Evolutionary conservation across 2,329 filamentous ascomycete species (phyloP).

Genomic region (Scytalidium sp.): DNA sequence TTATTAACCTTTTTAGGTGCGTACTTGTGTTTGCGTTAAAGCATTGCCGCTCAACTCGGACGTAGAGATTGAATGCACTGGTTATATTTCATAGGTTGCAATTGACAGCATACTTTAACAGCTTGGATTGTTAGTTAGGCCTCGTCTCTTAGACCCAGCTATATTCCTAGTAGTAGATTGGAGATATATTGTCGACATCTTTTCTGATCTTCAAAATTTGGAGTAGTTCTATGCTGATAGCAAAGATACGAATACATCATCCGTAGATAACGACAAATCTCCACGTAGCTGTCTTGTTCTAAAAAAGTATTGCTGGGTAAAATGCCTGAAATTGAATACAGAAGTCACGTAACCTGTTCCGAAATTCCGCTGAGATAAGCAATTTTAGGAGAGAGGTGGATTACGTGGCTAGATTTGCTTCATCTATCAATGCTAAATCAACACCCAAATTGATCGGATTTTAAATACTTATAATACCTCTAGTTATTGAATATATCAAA

Average conservation of each 20-base stretch:
- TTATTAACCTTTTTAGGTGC: conserved; percentile 20
- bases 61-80: conserved; percentile 45
- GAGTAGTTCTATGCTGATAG: background rate
- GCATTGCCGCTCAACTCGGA: conserved; percentile 41
- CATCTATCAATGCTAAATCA: too few species aligned
- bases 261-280: background rate
- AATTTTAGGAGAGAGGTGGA: too few species aligned
- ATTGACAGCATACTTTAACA: background rate
- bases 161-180: background rate
- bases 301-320: too few species aligned
- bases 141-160: background rate
- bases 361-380: too few species aligned
- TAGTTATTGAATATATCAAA: too few species aligned
- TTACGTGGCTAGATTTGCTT: too few species aligned
- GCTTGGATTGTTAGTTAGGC: background rate
- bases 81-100: background rate
- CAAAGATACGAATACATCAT: background rate
- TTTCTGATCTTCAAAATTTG: background rate
- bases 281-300: background rate
- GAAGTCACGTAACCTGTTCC: too few species aligned
- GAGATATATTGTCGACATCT: background rate
- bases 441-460: too few species aligned
- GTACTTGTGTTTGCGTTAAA: conserved; percentile 43
- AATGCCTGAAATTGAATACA: too few species aligned
- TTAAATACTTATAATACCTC: too few species aligned